phyloP scores from a whole-genome alignment of 805 yeast genomes.

The Saccharomycopsis lassenensis region DNA sequence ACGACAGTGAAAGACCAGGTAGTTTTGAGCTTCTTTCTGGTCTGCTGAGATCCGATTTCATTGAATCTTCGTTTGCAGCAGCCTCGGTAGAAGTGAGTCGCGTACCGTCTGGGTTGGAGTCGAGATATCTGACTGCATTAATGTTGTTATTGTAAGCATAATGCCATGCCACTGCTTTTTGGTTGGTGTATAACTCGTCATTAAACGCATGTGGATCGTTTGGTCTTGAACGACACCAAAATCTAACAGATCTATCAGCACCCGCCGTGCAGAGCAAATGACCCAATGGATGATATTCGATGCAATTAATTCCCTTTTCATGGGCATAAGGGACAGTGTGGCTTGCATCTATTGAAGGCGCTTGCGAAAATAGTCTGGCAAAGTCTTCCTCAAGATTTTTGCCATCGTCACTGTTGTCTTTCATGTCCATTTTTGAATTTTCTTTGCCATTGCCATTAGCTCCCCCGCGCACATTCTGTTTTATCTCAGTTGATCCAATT shows the following conservation, averaged over 20 bases:
- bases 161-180: constrained; percentile 48
- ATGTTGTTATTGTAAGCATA: constrained; percentile 31
- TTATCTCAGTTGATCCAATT: no score
- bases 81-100: no score
- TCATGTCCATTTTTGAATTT: not conserved
- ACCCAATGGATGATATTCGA: constrained; percentile 91
- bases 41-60: no score
- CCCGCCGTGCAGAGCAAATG: constrained; percentile 88
- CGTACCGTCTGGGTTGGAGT: constrained; percentile 2
- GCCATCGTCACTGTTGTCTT: constrained; percentile 15
- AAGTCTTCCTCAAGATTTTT: constrained; percentile 23
- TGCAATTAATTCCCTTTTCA: constrained; percentile 80
- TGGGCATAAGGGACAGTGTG: constrained; percentile 85
- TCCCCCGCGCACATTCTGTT: no score
- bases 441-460: constrained; percentile 12
- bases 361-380: constrained; percentile 6
- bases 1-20: no score
- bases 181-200: constrained; percentile 70
- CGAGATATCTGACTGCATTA: constrained; percentile 20
- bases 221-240: constrained; percentile 92
- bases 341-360: constrained; percentile 26
- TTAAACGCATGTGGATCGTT: constrained; percentile 74
- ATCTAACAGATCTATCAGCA: constrained; percentile 82
- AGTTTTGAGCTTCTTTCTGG: no score
- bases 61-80: no score